A percentile compares a stretch with the other conserved stretches of the same genome.
phyloP scores from a whole-genome alignment of 2,329 filamentous ascomycete species.

The Trichoderma polysporum region DNA sequence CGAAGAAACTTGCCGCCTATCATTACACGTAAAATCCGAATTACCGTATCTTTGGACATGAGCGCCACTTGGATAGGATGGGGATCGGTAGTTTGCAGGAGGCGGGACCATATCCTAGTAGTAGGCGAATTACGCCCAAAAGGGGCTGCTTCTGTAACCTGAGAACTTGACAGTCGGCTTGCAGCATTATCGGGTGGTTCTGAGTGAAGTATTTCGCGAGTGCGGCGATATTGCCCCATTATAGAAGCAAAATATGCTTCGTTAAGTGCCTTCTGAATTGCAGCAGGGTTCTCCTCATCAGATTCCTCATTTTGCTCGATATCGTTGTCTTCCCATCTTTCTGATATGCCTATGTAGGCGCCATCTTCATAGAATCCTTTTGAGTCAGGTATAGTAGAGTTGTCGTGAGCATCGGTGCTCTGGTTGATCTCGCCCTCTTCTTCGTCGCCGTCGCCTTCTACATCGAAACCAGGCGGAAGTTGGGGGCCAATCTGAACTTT shows the following conservation, averaged over 20 bases:
- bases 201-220: slow-evolving; percentile 62
- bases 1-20: slow-evolving; percentile 63
- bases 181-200: slow-evolving; percentile 54
- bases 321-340: slow-evolving; percentile 33
- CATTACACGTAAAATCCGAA: slow-evolving; percentile 67
- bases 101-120: slow-evolving; percentile 51
- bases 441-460: slow-evolving; percentile 32
- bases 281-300: slow-evolving; percentile 29
- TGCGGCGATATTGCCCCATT: slow-evolving; percentile 60
- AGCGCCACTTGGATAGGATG: slow-evolving; percentile 58
- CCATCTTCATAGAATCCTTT: slow-evolving; percentile 74
- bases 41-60: slow-evolving; percentile 65
- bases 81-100: slow-evolving; percentile 55
- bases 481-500: slow-evolving; percentile 54
- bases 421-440: slow-evolving; percentile 37
- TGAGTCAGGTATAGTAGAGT: slow-evolving; percentile 50
- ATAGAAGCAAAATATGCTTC: slow-evolving; percentile 68
- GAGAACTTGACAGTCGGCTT: slow-evolving; percentile 51
- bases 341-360: slow-evolving; percentile 67
- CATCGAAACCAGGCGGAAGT: slow-evolving; percentile 41
- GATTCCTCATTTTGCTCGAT: slow-evolving; percentile 31
- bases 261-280: slow-evolving; percentile 49
- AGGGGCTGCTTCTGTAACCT: slow-evolving; percentile 56
- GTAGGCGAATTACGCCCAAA: slow-evolving; percentile 52
- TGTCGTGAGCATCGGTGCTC: slow-evolving; percentile 42